Base-by-base conservation (phyloP, 768 basidiomycete species). In the Mycena polygramma region DNA sequence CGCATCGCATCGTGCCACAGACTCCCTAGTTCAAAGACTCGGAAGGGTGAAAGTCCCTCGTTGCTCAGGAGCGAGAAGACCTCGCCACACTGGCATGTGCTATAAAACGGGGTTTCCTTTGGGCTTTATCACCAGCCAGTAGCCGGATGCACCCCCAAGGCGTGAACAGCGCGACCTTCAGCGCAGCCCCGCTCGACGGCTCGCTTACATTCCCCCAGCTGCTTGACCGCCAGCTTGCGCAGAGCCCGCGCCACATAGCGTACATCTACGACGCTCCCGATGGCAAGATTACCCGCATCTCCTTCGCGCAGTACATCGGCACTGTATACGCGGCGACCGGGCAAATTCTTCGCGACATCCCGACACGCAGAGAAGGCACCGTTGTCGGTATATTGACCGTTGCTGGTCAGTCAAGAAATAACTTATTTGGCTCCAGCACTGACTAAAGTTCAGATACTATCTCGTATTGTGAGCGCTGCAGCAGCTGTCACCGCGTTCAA, bases 141-240 rank as follows among this genome's bases (percentile, higher is more conserved):
- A 7, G 13, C 7, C 7, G 7, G 39, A 39, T 39, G 39, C 7
- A 7, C 7, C 64, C 55, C 2, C 64, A 57, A 57, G 64, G 64
- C 54, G 19, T 20, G 8, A 26, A 65, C 22, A 57, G 55, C 36
- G 30, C 36, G 7, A 65, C 54, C 4, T 65, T 57, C 55, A 19
- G 19, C 15, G 24, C 64, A 22, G 55, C 24, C 4, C 54, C 54
- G 4, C 30, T 46, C 22, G 64, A 65, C 26, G 64, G 54, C 8
- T 46, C 64, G 9, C 22, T 65, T 43, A 65, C 64, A 2, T 11
- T 64, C 13, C 63, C 63, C 17, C 63, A 64, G 20, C 26, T 64
- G 22, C 39, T 64, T 26, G 63, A 64, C n/a, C 54, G 20, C 41
- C 63, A 64, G 26, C 52, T 64, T 43, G 11, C n/a, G 20, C 41